Base-by-base conservation (phyloP, 2,329 filamentous ascomycete genomes). In the Cordyceps cicadae region DNA sequence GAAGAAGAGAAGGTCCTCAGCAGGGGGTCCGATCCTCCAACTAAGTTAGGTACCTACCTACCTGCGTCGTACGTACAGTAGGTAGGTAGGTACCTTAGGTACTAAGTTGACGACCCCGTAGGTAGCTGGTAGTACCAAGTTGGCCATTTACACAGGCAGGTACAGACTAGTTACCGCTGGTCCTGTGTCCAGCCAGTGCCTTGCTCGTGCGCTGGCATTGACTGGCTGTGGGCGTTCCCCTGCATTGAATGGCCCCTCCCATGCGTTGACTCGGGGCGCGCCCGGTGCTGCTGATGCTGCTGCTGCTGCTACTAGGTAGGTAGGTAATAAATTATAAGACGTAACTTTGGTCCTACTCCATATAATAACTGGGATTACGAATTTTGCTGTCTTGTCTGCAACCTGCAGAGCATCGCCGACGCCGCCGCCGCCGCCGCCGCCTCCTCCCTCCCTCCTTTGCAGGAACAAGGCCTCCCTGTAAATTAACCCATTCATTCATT, bases 191-290 rank as follows among this genome's bases (percentile, higher is more conserved):
- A 32, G 37, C n/a, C n/a, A n/a, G n/a, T n/a, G 51, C 46, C 21
- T 59, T 46, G 37, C 55, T 59, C 48, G 21, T 59, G 55, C 55
- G 55, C 55, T n/a, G 37, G 46, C 34, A 52, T 37, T 59, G 34
- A 59, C 39, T 52, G 21, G 48, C 34, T 11, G 39, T 29, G 54
- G 32, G 46, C 15, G 54, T 26, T 57, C 45, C 54, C 54, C 54
- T 57, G 54, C 54, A 57, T 46, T 21, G 9, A 57, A 19, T 8
- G 29, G 26, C 32, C 48, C 34, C 29, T 29, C n/a, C 26, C 17
- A 14, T 14, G 41, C 39, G 17, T 49, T 48, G 54, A 49, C 54
- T 56, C 45, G 55, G 12, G 45, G 24, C 24, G 24, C 26, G 21
- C 39, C 39, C 39, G 39, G n/a, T 43, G 39, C 39, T 43, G 39